These are phyloP conservation scores for Aspergillus thermomutatus DNA, from an alignment of 2,329 filamentous ascomycete genomes.

Conservation along the genomic window DNA sequence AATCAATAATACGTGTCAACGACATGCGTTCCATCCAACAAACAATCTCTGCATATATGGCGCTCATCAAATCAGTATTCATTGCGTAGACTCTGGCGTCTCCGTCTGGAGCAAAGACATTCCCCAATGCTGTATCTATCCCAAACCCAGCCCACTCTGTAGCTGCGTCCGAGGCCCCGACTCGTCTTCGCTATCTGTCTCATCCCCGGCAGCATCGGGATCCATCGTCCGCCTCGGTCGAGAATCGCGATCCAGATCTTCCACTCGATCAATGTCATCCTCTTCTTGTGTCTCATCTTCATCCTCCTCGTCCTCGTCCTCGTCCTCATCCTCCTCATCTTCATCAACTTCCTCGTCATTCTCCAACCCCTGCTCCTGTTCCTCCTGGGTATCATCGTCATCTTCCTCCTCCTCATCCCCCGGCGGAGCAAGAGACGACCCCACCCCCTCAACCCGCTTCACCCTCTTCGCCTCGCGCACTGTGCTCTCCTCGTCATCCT, in stretches of 20 bases:
- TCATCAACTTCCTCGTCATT: conserved; percentile 25
- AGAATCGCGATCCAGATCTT: conserved; percentile 33
- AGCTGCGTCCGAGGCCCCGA: conserved; percentile 28
- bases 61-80: background rate
- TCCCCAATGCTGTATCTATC: conserved; percentile 1
- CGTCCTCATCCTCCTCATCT: conserved; percentile 19
- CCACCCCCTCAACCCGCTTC: conserved; percentile 20
- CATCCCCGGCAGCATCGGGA: conserved; percentile 29
- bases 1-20: background rate
- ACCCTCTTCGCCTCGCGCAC: conserved; percentile 16
- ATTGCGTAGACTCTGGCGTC: background rate
- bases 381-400: conserved; percentile 27
- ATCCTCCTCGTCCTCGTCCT: conserved; percentile 19
- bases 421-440: conserved; percentile 21
- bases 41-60: background rate
- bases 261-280: conserved; percentile 37
- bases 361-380: conserved; percentile 22
- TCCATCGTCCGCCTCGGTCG: conserved; percentile 22
- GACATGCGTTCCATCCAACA: background rate
- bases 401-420: conserved; percentile 21
- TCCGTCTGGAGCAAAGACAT: background rate
- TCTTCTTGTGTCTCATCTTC: conserved; percentile 21
- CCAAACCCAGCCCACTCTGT: conserved; percentile 29
- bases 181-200: conserved; percentile 32
- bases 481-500: conserved; percentile 22